Evolutionary conservation across 768 basidiomycete species (phyloP).

Genomic region (Rubroboletus pulcherrimus): DNA sequence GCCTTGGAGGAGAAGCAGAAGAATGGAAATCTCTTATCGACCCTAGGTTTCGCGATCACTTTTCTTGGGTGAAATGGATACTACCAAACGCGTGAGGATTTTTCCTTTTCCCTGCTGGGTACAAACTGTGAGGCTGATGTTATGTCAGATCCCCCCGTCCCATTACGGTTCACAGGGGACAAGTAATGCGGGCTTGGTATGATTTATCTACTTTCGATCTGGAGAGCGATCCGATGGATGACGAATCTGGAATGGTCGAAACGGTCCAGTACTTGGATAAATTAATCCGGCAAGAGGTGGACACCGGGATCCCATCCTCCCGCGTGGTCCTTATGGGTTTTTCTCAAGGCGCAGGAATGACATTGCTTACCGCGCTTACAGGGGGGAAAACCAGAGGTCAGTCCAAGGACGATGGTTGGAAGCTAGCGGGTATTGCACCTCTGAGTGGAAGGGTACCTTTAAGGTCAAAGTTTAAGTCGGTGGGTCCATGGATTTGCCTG

Average conservation of each 20-base stretch:
- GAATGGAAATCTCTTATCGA: not conserved
- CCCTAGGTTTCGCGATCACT: not conserved
- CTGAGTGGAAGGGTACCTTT: not conserved
- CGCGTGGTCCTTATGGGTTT: not conserved
- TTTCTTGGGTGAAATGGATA: constrained; percentile 1
- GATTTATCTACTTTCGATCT: not conserved
- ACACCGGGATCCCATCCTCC: not conserved
- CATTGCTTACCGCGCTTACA: constrained; percentile 2
- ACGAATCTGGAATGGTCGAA: not conserved
- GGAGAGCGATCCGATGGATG: not conserved
- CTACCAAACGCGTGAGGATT: not conserved
- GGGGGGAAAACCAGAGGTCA: not conserved
- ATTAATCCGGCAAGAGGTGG: not conserved
- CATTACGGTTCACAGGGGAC: not conserved
- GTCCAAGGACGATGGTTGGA: not conserved
- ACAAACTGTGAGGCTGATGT: not conserved
- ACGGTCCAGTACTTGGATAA: not conserved
- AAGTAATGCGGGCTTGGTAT: not conserved
- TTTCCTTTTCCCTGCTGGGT: not conserved
- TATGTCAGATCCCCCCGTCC: not conserved
- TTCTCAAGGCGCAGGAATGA: constrained; percentile 5
- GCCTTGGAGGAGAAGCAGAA: not conserved
- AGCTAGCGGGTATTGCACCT: constrained; percentile 1
- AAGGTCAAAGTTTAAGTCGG: not conserved
- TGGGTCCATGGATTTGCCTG: not conserved